Conservation (phyloP, 1,284 basidiomycete species). For the Cystobasidiaceae sp. region DNA sequence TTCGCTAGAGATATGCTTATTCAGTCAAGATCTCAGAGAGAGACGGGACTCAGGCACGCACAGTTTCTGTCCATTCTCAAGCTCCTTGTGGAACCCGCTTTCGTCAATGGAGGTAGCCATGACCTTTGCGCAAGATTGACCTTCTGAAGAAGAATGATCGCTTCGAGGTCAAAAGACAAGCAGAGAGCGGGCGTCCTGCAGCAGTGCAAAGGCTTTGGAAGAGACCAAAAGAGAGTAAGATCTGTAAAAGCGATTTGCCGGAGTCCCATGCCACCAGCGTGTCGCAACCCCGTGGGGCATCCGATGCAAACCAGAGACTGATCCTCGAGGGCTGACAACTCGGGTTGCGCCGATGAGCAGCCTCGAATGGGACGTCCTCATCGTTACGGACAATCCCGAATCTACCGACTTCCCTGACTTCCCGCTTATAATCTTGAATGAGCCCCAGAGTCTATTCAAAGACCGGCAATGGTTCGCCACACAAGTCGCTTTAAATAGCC, state of each 20-base stretch:
- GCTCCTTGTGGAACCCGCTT: neutral
- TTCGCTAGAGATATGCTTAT: no score
- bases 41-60: no score
- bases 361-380: neutral
- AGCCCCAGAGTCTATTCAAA: neutral
- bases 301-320: neutral
- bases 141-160: neutral
- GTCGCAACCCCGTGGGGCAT: neutral
- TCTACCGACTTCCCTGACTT: neutral
- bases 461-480: neutral
- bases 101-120: neutral
- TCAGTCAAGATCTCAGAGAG: no score
- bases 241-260: neutral
- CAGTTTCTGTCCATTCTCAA: neutral
- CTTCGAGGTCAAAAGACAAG: neutral
- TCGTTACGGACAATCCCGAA: neutral
- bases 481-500: neutral
- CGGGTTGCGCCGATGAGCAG: neutral
- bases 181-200: neutral
- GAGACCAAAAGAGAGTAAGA: neutral
- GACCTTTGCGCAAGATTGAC: neutral
- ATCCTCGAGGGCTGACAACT: neutral
- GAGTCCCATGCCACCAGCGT: neutral
- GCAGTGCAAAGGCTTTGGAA: neutral
- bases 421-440: no score